Base-by-base conservation (phyloP, 179 eudicot genomes). In the Sideroxylon spinosum region DNA sequence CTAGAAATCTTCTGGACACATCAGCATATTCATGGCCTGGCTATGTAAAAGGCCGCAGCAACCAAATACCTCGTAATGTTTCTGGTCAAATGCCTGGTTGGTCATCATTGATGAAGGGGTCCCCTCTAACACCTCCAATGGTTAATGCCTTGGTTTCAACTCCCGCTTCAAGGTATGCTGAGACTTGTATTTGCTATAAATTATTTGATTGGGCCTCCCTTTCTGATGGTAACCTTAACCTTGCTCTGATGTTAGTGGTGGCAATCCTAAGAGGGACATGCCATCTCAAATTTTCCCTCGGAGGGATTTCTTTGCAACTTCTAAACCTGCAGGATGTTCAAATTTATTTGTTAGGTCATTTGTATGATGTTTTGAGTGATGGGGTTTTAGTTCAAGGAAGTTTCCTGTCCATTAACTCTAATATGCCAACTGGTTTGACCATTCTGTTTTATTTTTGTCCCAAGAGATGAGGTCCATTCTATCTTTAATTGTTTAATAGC, bases 1-100 rank as follows among this genome's bases (percentile, higher is more conserved):
- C 98, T 68, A 87, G 97, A 82, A 87, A 88, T 82, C 83, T 92
- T 59, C 83, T 94, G 79, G 97, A 94, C 84, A 91, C 93, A 55
- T 92, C 98, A 60, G 96, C 91, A 68, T 92, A 94, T 85, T 74
- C 70, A 68, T 94, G 97, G 96, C 96, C 96, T 44, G 98, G 97
- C 60, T 92, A 92, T 85, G 96, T 91, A 53, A 92, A 89, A 77
- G 91, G 90, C 71, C 85, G 83, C 80, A 84, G 82, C 75, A 94
- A 88, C 78, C 93, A 92, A 80, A 82, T 91, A 79, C 91, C 97
- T 80, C 90, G 88, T 78, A 83, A 71, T 80, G 74, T 90, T 76
- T 81, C 93, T 74, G 86, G 90, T 60, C 97, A 94, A 83, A 81
- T 88, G 79, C 83, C 91, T 80, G 90, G 93, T 17, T 94, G 98